Base-by-base conservation (phyloP, 306 rosid genomes). In the Trifolium pratense region DNA sequence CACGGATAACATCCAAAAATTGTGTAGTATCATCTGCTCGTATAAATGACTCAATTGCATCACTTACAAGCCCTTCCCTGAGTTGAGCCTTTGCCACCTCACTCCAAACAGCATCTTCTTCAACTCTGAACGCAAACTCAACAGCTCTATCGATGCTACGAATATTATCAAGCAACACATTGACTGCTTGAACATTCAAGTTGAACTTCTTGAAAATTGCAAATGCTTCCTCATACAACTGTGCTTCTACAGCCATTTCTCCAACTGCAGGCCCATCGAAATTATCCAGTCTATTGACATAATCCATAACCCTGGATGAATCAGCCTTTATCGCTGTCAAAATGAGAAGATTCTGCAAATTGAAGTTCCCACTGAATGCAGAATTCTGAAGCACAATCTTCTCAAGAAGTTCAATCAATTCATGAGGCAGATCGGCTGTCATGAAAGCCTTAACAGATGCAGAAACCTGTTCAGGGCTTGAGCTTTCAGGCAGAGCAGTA, bases 351-450 rank as follows among this genome's bases (percentile, higher is more conserved):
- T 95, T 95, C 75, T 95, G 99, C 79, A 95, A 86, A 83, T 95
- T 95, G 48, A 90, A 92, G 91, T 95, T 95, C 65, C 99, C 99
- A 79, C 97, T 92, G 78, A 95, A 95, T 48, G 99, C 99, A 69
- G 99, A 95, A 83, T 95, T 95, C 72, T 95, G 99, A 76, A 95
- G 97, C 81, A 95, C 99, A 63, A 95, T 95, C 93, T 95, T 95
- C 79, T 95, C 99, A 68, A 95, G 99, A 78, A 95, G 97, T 86
- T 95, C 99, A 86, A 95, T 95, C 75, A 95, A 85, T 68, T 95
- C 99, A 53, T 95, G 99, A n/a, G 99, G 99, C 70, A 95, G 81
- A 78, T 95, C 99, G 53, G 99, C 99, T 14, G 99, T 95, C 99
- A 95, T 95, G 83, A 95, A 95, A 81, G 97, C 99, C 83, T 92